Conservation (phyloP, 345 rosid species). For the Iberis pinnata region DNA sequence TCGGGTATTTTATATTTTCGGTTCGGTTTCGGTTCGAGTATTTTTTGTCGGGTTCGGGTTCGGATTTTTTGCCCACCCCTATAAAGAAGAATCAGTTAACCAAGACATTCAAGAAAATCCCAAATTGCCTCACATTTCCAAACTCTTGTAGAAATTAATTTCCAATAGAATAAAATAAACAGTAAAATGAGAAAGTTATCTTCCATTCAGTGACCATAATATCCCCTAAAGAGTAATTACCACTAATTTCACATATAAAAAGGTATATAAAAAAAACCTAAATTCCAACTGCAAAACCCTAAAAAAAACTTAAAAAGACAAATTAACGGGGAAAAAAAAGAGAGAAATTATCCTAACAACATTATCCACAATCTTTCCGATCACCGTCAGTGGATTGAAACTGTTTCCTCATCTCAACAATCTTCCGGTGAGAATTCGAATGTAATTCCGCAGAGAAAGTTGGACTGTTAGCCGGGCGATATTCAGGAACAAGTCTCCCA, state of each 20-base stretch:
- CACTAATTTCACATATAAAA: constrained; percentile 28
- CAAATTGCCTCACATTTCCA: constrained; percentile 14
- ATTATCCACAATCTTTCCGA: constrained; percentile 43
- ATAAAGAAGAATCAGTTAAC: constrained; percentile 22
- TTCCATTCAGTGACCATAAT: constrained; percentile 24
- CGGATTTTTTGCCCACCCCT: too few relatives aligned
- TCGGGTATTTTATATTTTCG: too few relatives aligned
- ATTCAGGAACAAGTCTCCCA: constrained; percentile 76
- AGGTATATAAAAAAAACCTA: neutral
- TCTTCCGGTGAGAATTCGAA: constrained; percentile 78
- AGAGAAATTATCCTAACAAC: constrained; percentile 16
- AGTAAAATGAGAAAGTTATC: constrained; percentile 20
- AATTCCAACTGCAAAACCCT: constrained; percentile 31
- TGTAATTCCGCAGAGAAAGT: constrained; percentile 52
- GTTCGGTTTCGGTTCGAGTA: too few relatives aligned
- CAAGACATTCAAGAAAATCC: constrained; percentile 16
- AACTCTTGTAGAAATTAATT: neutral
- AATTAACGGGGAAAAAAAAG: neutral
- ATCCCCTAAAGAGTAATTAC: constrained; percentile 33
- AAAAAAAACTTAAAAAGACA: constrained; percentile 16
- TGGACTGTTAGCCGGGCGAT: constrained; percentile 76
- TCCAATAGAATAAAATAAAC: neutral
- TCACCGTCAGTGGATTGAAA: constrained; percentile 33
- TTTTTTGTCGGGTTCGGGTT: too few relatives aligned
- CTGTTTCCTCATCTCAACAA: constrained; percentile 71